These are phyloP conservation scores for Vitis cinerea DNA, from an alignment of 164 flowering plant genomes.

Conservation along the genomic window DNA sequence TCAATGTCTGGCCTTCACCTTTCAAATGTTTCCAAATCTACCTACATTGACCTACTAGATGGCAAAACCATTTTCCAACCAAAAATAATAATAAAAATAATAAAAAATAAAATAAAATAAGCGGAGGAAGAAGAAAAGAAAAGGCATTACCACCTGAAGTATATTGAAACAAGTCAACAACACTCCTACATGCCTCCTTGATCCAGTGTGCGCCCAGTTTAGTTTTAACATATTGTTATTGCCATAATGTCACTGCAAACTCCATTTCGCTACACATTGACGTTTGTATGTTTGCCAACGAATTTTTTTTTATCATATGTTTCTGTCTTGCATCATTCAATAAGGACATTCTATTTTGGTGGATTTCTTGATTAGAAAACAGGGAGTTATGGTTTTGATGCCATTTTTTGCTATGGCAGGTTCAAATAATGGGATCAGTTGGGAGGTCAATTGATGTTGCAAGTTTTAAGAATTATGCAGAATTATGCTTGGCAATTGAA, in stretches of 20 bases:
- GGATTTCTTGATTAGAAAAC: not conserved
- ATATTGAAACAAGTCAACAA: no score
- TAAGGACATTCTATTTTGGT: not conserved
- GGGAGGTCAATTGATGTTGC: conserved; percentile 97
- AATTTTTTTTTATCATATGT: not conserved
- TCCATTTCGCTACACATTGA: not conserved
- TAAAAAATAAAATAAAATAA: no score
- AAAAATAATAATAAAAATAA: not conserved
- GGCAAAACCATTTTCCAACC: not conserved
- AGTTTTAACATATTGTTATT: not conserved
- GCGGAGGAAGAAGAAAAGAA: no score
- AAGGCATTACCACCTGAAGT: no score
- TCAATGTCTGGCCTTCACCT: not conserved
- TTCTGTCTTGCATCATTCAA: not conserved
- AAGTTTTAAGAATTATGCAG: conserved; percentile 67
- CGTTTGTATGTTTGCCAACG: not conserved
- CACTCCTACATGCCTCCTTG: no score
- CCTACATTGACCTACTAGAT: not conserved
- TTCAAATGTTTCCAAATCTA: not conserved
- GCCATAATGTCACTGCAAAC: not conserved
- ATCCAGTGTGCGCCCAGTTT: not conserved
- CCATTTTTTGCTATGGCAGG: conserved; percentile 37
- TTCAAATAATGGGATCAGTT: conserved; percentile 95
- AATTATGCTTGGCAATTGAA: conserved; percentile 75
- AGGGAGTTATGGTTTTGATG: no score